These are phyloP conservation scores for Stellera chamaejasme DNA, from an alignment of 345 rosid species.

Conservation along the genomic window DNA sequence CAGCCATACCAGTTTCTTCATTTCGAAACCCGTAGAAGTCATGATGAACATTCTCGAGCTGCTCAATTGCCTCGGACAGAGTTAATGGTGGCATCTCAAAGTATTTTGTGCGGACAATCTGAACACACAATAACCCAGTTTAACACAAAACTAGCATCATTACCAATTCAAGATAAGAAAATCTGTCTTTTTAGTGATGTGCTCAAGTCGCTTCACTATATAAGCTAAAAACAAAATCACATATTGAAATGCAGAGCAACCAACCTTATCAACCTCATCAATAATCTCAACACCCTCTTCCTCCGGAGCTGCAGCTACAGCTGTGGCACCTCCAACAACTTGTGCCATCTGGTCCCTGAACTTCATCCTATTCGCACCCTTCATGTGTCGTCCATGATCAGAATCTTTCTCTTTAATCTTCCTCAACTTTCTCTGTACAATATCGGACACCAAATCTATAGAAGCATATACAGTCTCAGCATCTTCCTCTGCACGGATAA, in stretches of 20 bases:
- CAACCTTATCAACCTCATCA: conserved; percentile 39
- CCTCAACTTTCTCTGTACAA: conserved; percentile 74
- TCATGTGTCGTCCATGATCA: conserved; percentile 92
- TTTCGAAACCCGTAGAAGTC: conserved; percentile 86
- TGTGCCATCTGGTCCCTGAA: conserved; percentile 47
- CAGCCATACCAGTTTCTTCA: conserved; percentile 71
- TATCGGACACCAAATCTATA: conserved; percentile 77
- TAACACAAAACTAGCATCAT: not conserved
- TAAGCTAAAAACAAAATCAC: not conserved
- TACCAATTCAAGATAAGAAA: too few relatives aligned
- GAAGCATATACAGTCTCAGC: conserved; percentile 68
- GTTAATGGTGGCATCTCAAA: conserved; percentile 95
- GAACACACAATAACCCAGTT: conserved; percentile 1
- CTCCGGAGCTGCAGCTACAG: conserved; percentile 17
- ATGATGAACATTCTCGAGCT: conserved; percentile 74
- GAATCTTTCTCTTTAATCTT: conserved; percentile 96
- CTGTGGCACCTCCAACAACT: conserved; percentile 23
- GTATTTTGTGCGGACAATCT: conserved; percentile 84
- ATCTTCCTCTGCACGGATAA: conserved; percentile 81
- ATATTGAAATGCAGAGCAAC: not conserved
- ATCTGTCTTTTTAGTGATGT: too few relatives aligned
- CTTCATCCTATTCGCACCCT: conserved; percentile 57
- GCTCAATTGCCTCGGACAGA: conserved; percentile 73
- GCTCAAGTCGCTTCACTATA: not conserved
- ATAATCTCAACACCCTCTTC: conserved; percentile 35